Evolutionary conservation across 1,139 yeast species (phyloP).

Genomic region (Debaryomycetaceae sp.): DNA sequence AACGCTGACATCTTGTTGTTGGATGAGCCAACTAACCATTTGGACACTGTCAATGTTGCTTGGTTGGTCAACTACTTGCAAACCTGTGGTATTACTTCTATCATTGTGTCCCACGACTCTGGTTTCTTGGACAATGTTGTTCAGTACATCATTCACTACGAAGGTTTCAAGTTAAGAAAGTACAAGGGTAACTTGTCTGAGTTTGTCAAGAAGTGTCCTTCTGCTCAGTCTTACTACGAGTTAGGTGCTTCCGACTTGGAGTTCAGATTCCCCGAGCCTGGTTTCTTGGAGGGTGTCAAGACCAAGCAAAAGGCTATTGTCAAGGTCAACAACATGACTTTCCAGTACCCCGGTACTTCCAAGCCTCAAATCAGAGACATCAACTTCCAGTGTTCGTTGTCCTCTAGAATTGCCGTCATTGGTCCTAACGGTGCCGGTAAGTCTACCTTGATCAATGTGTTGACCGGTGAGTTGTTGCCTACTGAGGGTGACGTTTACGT

Average conservation of each 20-base stretch:
- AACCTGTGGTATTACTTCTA: constrained; percentile 97
- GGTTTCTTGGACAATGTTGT: constrained; percentile 98
- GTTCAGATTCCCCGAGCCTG: constrained; percentile 98
- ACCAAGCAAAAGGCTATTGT: constrained; percentile 99
- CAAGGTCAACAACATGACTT: constrained; percentile 91
- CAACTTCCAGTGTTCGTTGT: constrained; percentile 97
- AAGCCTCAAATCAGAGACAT: constrained; percentile 90
- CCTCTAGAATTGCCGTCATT: constrained; percentile 99
- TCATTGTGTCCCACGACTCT: constrained; percentile 98
- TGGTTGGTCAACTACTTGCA: constrained; percentile 99
- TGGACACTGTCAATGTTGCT: constrained; percentile 98
- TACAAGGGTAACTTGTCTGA: constrained; percentile 99
- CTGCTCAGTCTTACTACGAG: constrained; percentile 98
- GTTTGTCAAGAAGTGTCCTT: constrained; percentile 97
- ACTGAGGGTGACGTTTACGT: constrained; percentile 98
- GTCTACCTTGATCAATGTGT: constrained; percentile 95
- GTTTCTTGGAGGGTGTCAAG: constrained; percentile 99
- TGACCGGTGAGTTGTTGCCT: constrained; percentile 99
- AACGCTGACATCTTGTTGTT: constrained; percentile 96
- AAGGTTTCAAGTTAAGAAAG: constrained; percentile 98
- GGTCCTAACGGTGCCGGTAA: constrained; percentile 99
- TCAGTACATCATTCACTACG: constrained; percentile 99
- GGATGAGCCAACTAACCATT: constrained; percentile 99
- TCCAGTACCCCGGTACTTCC: constrained; percentile 98
- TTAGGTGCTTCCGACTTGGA: constrained; percentile 96